Conservation (phyloP, 2,329 filamentous ascomycete species). For the Berkeleyomyces rouxiae region DNA sequence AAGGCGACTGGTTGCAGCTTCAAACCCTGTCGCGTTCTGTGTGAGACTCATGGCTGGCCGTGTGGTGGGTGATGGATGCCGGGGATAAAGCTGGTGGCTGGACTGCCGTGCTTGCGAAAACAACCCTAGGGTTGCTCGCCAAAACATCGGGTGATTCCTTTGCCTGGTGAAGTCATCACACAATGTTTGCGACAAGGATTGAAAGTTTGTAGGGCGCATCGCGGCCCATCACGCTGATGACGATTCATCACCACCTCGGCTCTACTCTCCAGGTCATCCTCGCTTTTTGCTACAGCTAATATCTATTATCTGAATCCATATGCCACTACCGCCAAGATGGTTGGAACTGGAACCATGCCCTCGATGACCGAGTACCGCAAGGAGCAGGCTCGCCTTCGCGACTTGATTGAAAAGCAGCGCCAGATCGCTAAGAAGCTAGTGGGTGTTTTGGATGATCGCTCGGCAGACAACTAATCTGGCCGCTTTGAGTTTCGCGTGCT, state of each 20-base stretch:
- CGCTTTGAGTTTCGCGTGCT: constrained; percentile 21
- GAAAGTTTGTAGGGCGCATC: not conserved
- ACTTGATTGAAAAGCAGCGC: constrained; percentile 29
- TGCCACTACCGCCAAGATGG: not conserved
- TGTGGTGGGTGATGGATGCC: not conserved
- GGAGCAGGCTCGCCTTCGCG: constrained; percentile 31
- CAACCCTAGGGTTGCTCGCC: not conserved
- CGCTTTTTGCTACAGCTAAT: not conserved
- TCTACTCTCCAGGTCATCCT: no score
- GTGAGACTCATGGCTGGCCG: not conserved
- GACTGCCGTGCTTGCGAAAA: not conserved
- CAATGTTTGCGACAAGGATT: not conserved
- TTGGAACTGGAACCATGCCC: constrained; percentile 18
- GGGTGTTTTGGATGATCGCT: constrained; percentile 11
- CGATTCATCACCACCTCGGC: not conserved
- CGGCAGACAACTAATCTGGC: not conserved
- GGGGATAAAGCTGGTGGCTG: constrained; percentile 5
- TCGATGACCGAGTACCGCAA: constrained; percentile 34
- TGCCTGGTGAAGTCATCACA: not conserved
- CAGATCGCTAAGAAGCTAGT: constrained; percentile 25
- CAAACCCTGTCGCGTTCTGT: not conserved
- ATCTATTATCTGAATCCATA: not conserved
- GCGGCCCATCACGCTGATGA: not conserved
- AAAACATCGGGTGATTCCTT: not conserved
- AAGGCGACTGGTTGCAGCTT: not conserved